A percentile compares a stretch with the other conserved stretches of the same genome.
Evolutionary conservation across 345 rosid genomes (phyloP).

Genomic region (Salix caprea): DNA sequence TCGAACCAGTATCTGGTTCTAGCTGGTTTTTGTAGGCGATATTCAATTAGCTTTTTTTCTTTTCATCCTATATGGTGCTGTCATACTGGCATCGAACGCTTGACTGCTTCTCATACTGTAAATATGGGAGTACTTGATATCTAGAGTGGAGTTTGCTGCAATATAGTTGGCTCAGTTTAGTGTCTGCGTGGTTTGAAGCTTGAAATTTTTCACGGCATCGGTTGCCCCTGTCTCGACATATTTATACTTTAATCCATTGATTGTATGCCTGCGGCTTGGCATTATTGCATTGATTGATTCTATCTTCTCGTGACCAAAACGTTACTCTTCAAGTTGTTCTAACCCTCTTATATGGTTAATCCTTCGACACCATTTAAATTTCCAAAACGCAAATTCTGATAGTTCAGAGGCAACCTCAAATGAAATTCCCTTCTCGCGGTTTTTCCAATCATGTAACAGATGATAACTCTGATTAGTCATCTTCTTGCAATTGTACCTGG

Average conservation of each 20-base stretch:
- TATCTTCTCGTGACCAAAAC: background rate
- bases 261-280: conserved; percentile 8
- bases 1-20: conserved; percentile 18
- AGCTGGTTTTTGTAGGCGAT: conserved; percentile 28
- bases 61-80: conserved; percentile 17
- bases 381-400: background rate
- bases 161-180: conserved; percentile 24
- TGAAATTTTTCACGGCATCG: conserved; percentile 6
- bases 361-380: background rate
- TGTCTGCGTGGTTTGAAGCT: conserved; percentile 21
- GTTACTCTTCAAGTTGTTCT: background rate
- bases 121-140: conserved; percentile 45
- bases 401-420: background rate
- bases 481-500: background rate
- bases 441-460: background rate
- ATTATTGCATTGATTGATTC: background rate
- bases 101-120: conserved; percentile 59
- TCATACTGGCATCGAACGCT: conserved; percentile 31
- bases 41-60: conserved; percentile 20
- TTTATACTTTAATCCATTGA: background rate
- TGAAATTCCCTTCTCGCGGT: background rate
- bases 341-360: background rate
- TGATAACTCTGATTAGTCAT: background rate
- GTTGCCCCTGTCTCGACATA: background rate
- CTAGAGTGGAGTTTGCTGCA: conserved; percentile 46